Base-by-base conservation (phyloP, 331 rosid species). In the Quercus tomentella region DNA sequence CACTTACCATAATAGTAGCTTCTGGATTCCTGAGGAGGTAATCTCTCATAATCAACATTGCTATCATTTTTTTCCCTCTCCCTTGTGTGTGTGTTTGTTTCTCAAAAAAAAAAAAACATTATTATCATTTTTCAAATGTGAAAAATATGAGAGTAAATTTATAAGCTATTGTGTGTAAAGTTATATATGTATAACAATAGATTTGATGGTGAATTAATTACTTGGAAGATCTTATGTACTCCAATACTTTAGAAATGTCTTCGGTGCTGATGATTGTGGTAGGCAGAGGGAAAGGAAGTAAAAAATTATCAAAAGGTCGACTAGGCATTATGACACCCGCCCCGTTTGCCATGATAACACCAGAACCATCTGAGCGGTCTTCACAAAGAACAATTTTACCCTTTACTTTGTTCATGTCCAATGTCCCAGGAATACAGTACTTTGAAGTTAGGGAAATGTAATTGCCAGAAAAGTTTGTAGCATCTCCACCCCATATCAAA, bases 401-500 rank as follows among this genome's bases (percentile, higher is more conserved):
- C 56, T 33, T 22, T 2, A 73, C 43, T 45, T 63, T 52, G 21
- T 63, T 0, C 4, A 81, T n/a, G 55, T 80, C 60, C 60, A 80
- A 18, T 8, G 17, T 31, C 6, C 54, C 54, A 31, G 30, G 41
- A 23, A 12, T 5, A 21, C 85, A 84, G 15, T 51, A 7, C 7
- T 23, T 81, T 21, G 81, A 70, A 41, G 5, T 3, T n/a, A 18
- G 3, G 0, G 83, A 18, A 33, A 9, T 14, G 11, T 25, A 30
- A 43, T 81, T 65, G 52, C 35, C 77, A 3, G 83, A 78, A 55
- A 20, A 54, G 20, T 85, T 81, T 74, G 83, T 31, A 60, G 85
- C 85, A 70, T 81, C 83, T 81, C 83, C 88, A 49, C 73, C 85
- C 81, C 85, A 70, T 6, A 71, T 71, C 77, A 81, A 71, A 2